phyloP scores from a whole-genome alignment of 176 grass and related monocot genomes.

The sorghum (Sorghum bicolor) region DNA sequence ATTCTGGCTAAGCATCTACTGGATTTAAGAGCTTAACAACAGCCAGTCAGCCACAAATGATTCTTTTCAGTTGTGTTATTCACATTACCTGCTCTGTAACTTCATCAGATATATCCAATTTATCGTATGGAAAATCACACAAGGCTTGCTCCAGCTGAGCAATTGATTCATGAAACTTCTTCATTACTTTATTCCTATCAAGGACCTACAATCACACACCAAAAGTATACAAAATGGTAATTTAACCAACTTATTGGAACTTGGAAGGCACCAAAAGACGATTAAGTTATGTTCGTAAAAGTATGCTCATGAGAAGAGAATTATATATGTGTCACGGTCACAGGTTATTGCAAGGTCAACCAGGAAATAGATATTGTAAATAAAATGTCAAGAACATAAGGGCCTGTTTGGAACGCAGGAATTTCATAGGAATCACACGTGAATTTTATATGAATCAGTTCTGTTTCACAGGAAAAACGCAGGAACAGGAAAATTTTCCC shows the following conservation, averaged over 20 bases:
- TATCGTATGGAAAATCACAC: slow-evolving; percentile 44
- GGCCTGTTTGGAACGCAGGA: too few species aligned
- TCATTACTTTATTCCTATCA: slow-evolving; percentile 56
- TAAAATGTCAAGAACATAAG: background rate
- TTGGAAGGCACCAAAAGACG: background rate
- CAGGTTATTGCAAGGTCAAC: background rate
- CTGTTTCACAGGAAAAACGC: too few species aligned
- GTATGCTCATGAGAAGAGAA: slow-evolving; percentile 10
- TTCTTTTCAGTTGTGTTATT: slow-evolving; percentile 5
- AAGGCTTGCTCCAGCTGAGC: slow-evolving; percentile 63
- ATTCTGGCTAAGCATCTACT: slow-evolving; percentile 11
- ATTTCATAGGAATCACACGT: too few species aligned
- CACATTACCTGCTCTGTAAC: slow-evolving; percentile 74
- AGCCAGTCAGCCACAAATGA: background rate
- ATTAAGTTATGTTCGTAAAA: slow-evolving; percentile 1
- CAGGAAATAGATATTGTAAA: background rate
- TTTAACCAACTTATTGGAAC: slow-evolving; percentile 1
- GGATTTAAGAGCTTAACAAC: slow-evolving; percentile 8
- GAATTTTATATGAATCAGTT: too few species aligned
- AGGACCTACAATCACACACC: slow-evolving; percentile 49
- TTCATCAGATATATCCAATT: slow-evolving; percentile 88
- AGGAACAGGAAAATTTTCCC: too few species aligned
- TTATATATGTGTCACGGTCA: background rate
- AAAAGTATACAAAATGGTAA: background rate
- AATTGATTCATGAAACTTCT: slow-evolving; percentile 53